Evolutionary conservation across 768 basidiomycete genomes (phyloP), one percentile per base, ranked within the genome.

Genomic region (Mycena crocata): DNA sequence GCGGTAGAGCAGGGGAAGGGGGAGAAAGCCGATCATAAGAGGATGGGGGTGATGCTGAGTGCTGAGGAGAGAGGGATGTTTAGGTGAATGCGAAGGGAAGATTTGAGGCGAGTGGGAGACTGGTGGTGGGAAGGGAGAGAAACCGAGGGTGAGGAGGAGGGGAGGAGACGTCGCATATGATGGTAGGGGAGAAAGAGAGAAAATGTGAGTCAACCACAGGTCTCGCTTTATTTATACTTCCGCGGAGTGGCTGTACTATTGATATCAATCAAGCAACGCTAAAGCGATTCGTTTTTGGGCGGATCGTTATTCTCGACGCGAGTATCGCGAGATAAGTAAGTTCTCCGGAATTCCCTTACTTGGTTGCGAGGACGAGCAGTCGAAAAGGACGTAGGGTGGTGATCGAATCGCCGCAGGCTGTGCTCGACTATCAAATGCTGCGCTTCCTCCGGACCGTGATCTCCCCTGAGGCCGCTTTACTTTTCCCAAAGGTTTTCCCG

Each of bases 271-370:
- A 48, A 48, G 30, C 46, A 48, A 12, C 12, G 5, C 26, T 23
- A 51, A 34, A 31, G 50, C 50, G 50, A 51, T 31, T 19, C 49
- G 31, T n/a, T 9, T 21, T n/a, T 32, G 4, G 49, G 9, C 5
- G 24, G 8, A 7, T 28, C 31, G 28, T 42, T 42, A n/a, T n/a
- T 12, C 40, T n/a, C 44, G 23, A 45, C 44, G 44, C 44, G n/a
- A 6, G 23, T n/a, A 24, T 17, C 24, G 8, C 14, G 40, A 46
- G n/a, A 24, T 10, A 24, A 46, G 10, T 13, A 42, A n/a, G 23
- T 46, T 49, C 28, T 5, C 26, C 28, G 28, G 19, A 32, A 57
- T 57, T 57, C 6, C 57, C 57, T 46, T 57, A 46, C 44, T 46
- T n/a, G 23, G 57, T 5, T 57, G 56, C 42, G 24, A 45, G 26